Percentiles rank a stretch among this genome's conserved stretches.
phyloP scores from a whole-genome alignment of 352 stramenopile genomes.

The Globisporangium alternatum region DNA sequence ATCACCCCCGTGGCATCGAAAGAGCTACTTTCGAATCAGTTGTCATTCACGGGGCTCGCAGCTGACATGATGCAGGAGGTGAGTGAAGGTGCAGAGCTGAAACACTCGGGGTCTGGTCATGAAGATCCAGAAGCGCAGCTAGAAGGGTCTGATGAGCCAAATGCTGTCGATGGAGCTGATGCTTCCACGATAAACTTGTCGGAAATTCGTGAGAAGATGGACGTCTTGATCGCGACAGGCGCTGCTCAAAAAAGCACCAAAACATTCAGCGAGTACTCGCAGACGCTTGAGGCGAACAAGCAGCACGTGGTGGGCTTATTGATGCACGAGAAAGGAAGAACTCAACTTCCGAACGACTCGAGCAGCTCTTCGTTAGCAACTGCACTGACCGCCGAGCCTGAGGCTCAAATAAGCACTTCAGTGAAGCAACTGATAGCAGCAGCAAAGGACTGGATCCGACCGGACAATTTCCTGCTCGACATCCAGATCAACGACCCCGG shows the following conservation, averaged over 20 bases:
- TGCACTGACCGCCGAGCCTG: neutral
- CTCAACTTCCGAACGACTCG: neutral
- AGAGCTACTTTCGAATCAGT: constrained; percentile 12
- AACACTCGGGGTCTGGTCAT: neutral
- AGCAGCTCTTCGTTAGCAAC: neutral
- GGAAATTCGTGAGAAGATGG: constrained; percentile 7
- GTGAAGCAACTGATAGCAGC: neutral
- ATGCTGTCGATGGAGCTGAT: neutral
- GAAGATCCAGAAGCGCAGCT: neutral
- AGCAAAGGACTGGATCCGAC: constrained; percentile 26
- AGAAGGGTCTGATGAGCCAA: neutral
- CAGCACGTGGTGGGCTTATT: constrained; percentile 25
- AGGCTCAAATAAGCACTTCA: neutral
- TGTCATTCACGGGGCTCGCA: neutral
- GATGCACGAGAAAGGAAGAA: constrained; percentile 1
- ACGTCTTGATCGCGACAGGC: constrained; percentile 2
- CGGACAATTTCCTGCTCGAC: constrained; percentile 57
- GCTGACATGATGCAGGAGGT: constrained; percentile 16
- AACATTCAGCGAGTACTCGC: constrained; percentile 29
- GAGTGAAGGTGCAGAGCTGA: neutral
- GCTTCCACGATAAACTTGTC: neutral
- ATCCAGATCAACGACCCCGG: constrained; percentile 43
- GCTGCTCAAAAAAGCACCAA: neutral
- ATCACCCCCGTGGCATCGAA: constrained; percentile 11
- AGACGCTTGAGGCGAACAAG: constrained; percentile 25